Evolutionary conservation across 345 rosid genomes (phyloP).

Genomic region (Leavenworthia alabamica): DNA sequence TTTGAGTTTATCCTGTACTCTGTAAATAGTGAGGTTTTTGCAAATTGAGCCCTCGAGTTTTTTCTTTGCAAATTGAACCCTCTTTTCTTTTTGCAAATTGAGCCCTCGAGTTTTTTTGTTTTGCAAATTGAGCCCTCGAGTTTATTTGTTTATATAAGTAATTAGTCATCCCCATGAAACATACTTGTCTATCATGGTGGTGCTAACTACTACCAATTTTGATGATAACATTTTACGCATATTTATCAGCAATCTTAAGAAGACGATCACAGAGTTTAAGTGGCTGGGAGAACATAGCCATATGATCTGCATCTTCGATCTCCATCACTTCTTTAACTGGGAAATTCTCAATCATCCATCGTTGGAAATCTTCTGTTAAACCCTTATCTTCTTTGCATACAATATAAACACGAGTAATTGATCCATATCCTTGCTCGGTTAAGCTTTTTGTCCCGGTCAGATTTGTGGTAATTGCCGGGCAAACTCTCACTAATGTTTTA

Average conservation of each 20-base stretch:
- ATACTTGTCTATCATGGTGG: no score
- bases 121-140: no score
- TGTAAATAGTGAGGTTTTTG: no score
- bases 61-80: no score
- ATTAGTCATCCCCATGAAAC: no score
- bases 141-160: no score
- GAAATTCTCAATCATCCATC: slow-evolving; percentile 31
- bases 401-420: slow-evolving; percentile 28
- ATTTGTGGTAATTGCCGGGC: slow-evolving; percentile 23
- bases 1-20: no score
- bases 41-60: no score
- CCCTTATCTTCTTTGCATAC: slow-evolving; percentile 25
- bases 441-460: slow-evolving; percentile 20
- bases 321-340: slow-evolving; percentile 33
- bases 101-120: no score
- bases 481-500: slow-evolving; percentile 31
- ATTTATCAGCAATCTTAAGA: slow-evolving; percentile 17
- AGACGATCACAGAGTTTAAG: slow-evolving; percentile 26
- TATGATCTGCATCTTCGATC: slow-evolving; percentile 38
- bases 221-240: no score
- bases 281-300: slow-evolving; percentile 47
- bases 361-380: slow-evolving; percentile 17
- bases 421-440: slow-evolving; percentile 31
- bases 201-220: no score
- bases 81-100: no score